A percentile compares a stretch with the other conserved stretches of the same genome.
These are phyloP conservation scores for Myriangium duriaei DNA, from an alignment of 2,329 filamentous ascomycete species.

Conservation along the genomic window DNA sequence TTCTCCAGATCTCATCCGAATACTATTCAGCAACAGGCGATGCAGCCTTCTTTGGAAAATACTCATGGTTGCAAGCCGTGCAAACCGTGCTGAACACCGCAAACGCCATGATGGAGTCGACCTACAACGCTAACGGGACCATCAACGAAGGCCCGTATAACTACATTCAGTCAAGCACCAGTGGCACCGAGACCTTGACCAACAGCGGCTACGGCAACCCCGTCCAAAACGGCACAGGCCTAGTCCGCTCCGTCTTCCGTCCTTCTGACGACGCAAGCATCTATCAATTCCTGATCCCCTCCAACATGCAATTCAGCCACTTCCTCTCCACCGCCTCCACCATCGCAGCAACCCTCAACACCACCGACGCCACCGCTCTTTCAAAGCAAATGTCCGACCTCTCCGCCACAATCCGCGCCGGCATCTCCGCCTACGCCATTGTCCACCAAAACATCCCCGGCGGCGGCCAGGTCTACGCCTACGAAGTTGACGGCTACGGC, in stretches of 20 bases:
- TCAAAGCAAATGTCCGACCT: slow-evolving; percentile 45
- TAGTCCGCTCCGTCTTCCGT: slow-evolving; percentile 38
- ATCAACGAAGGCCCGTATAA: slow-evolving; percentile 34
- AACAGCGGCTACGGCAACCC: slow-evolving; percentile 44
- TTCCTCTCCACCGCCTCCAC: slow-evolving; percentile 43
- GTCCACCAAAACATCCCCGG: slow-evolving; percentile 17
- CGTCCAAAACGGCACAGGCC: slow-evolving; percentile 34
- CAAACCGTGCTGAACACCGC: slow-evolving; percentile 33
- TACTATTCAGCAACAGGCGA: slow-evolving; percentile 40
- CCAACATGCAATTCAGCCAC: slow-evolving; percentile 59
- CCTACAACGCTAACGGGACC: slow-evolving; percentile 34
- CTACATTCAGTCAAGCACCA: slow-evolving; percentile 31
- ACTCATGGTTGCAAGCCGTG: slow-evolving; percentile 34
- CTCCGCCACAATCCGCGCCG: slow-evolving; percentile 31
- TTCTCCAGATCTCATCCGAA: slow-evolving; percentile 36
- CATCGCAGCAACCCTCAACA: slow-evolving; percentile 42
- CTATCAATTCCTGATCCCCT: slow-evolving; percentile 37
- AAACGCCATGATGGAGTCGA: slow-evolving; percentile 35
- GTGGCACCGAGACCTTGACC: slow-evolving; percentile 35
- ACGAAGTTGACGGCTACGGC: slow-evolving; percentile 36
- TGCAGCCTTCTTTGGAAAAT: slow-evolving; percentile 34
- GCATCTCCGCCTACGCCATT: slow-evolving; percentile 34
- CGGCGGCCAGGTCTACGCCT: slow-evolving; percentile 32
- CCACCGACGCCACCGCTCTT: slow-evolving; percentile 32
- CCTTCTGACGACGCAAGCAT: slow-evolving; percentile 40